Evolutionary conservation across 148 eudicot species (phyloP).

Genomic region (Camellia sinensis): DNA sequence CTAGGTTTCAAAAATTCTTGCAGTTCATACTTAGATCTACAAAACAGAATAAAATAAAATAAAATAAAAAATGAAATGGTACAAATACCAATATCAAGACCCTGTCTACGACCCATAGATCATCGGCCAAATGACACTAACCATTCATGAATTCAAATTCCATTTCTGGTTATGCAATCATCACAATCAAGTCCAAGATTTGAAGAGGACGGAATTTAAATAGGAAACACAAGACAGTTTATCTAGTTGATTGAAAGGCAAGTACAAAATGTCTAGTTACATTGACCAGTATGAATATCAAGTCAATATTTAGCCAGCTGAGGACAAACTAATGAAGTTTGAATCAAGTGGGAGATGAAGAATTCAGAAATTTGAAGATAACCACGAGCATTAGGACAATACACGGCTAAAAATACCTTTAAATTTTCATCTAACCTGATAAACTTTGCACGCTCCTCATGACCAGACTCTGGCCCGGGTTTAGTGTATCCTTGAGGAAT

Average conservation of each 20-base stretch:
- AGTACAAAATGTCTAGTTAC: neutral
- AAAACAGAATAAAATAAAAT: slow-evolving; percentile 7
- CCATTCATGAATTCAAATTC: neutral
- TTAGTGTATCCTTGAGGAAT: slow-evolving; percentile 75
- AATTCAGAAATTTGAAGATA: neutral
- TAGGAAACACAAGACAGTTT: neutral
- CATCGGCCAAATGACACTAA: neutral
- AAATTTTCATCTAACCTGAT: slow-evolving; percentile 52
- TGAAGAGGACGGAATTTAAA: neutral
- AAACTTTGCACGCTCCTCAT: slow-evolving; percentile 65
- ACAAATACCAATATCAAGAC: neutral
- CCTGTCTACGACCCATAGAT: neutral
- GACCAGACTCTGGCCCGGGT: slow-evolving; percentile 74
- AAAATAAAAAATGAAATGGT: neutral
- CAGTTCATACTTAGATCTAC: slow-evolving; percentile 86
- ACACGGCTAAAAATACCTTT: neutral
- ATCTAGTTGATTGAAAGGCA: slow-evolving; percentile 7
- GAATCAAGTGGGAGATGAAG: neutral
- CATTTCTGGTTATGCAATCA: neutral
- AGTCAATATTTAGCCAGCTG: neutral
- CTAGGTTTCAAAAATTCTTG: slow-evolving; percentile 91
- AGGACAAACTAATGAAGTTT: neutral
- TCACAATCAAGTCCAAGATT: neutral
- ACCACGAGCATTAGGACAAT: slow-evolving; percentile 4
- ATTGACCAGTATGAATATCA: neutral